Evolutionary conservation across 164 flowering plant genomes (phyloP).

Genomic region (Vitis vinifera): DNA sequence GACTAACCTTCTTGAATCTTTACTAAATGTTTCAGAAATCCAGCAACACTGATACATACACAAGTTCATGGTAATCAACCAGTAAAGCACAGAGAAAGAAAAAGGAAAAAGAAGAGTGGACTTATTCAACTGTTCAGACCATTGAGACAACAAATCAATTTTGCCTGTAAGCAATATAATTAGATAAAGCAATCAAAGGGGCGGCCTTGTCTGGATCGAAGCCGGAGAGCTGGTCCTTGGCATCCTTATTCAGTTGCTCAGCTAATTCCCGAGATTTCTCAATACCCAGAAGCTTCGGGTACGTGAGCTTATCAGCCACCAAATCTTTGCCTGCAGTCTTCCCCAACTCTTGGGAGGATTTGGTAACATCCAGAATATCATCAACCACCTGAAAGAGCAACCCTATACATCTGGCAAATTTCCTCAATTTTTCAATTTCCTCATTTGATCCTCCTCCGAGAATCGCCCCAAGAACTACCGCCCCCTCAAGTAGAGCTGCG

Average conservation of each 20-base stretch:
- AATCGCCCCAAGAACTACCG: slow-evolving; percentile 75
- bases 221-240: slow-evolving; percentile 46
- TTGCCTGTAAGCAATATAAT: slow-evolving; percentile 71
- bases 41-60: neutral
- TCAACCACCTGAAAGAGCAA: slow-evolving; percentile 82
- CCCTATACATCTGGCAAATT: slow-evolving; percentile 59
- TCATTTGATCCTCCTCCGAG: slow-evolving; percentile 67
- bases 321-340: slow-evolving; percentile 83
- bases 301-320: slow-evolving; percentile 66
- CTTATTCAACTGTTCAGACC: neutral
- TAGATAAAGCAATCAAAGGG: slow-evolving; percentile 63
- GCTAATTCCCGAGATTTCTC: slow-evolving; percentile 69
- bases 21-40: neutral
- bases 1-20: neutral
- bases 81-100: neutral
- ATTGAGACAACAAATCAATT: slow-evolving; percentile 24
- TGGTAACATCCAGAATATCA: slow-evolving; percentile 73
- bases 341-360: slow-evolving; percentile 66
- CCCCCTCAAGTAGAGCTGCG: slow-evolving; percentile 59
- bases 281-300: slow-evolving; percentile 68
- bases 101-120: too few relatives aligned
- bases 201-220: slow-evolving; percentile 61
- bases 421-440: slow-evolving; percentile 58
- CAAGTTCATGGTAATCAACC: neutral
- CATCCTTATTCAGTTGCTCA: slow-evolving; percentile 49